Percentiles rank a stretch among this genome's conserved stretches.
Evolutionary conservation across 176 grass and related monocot species (phyloP).

Genomic region (Bothriochloa decipiens): DNA sequence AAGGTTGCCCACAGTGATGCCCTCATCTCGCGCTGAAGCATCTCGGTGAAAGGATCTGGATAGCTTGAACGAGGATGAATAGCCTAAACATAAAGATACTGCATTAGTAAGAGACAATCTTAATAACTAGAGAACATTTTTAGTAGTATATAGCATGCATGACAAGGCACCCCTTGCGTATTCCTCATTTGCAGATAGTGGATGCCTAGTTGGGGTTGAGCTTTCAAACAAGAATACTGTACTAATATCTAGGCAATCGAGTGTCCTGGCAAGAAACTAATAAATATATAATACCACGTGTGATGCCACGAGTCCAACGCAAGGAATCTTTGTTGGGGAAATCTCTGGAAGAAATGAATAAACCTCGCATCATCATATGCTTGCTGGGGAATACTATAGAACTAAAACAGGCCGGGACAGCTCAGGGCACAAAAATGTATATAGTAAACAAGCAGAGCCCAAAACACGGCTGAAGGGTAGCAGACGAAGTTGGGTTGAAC

Average conservation of each 20-base stretch:
- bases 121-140: no score
- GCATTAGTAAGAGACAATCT: no score
- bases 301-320: not conserved
- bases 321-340: not conserved
- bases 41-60: no score
- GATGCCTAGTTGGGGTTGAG: not conserved
- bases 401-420: not conserved
- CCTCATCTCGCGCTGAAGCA: no score
- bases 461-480: not conserved
- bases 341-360: not conserved
- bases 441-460: not conserved
- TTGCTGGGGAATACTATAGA: not conserved
- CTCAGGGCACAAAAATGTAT: not conserved
- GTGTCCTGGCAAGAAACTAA: not conserved
- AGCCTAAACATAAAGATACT: no score
- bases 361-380: not conserved
- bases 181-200: no score
- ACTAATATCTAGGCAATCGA: not conserved
- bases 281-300: not conserved
- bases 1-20: no score
- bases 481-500: slow-evolving; percentile 27
- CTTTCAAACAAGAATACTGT: not conserved
- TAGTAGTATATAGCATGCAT: no score
- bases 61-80: no score
- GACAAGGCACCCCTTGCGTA: no score